phyloP scores from a whole-genome alignment of 495 filamentous ascomycete genomes.

The Cercophora scortea region DNA sequence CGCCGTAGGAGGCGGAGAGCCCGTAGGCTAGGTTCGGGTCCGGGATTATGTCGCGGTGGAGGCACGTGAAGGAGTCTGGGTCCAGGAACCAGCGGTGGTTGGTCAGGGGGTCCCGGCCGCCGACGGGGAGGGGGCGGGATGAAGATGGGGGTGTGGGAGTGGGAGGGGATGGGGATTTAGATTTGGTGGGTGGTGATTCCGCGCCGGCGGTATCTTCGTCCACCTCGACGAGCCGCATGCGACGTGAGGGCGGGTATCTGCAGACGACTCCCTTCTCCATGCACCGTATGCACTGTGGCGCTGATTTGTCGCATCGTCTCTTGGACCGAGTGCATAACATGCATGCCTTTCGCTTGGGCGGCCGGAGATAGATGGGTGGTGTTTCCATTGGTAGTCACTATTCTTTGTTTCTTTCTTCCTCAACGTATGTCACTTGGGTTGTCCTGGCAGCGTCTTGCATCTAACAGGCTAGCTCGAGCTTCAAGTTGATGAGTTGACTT shows the following conservation, averaged over 20 bases:
- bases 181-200: neutral
- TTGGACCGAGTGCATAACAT: slow-evolving; percentile 35
- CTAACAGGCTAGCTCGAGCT: no score
- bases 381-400: neutral
- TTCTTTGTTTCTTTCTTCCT: no score
- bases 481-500: no score
- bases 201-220: neutral
- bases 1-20: neutral
- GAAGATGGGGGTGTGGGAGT: neutral
- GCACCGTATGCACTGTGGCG: slow-evolving; percentile 34
- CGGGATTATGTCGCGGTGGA: neutral
- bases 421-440: no score
- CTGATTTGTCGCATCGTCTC: slow-evolving; percentile 35
- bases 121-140: neutral
- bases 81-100: slow-evolving; percentile 8
- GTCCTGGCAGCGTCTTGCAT: no score
- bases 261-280: slow-evolving; percentile 25
- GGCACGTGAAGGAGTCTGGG: slow-evolving; percentile 1
- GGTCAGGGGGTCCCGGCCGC: neutral
- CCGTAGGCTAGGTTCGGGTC: neutral
- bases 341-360: slow-evolving; percentile 28
- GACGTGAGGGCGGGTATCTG: slow-evolving; percentile 20
- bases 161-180: neutral
- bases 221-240: neutral
- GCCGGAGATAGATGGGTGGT: neutral